Conservation (phyloP, 108 stramenopile genomes). For the Nannochloropsis gaditana region DNA sequence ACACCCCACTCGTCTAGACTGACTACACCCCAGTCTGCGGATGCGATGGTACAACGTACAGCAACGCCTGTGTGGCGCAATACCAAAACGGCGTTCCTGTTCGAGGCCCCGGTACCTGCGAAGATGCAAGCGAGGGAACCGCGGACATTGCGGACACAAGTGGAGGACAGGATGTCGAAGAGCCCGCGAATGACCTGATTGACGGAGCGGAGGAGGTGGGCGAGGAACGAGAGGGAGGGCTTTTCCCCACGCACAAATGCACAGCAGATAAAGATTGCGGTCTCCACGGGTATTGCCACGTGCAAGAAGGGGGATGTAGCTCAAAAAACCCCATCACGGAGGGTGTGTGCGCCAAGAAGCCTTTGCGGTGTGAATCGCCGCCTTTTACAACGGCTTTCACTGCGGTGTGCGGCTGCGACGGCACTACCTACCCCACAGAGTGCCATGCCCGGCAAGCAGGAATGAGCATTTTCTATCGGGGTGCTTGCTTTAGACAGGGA, state of each 20-base stretch:
- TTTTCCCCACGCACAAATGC: neutral
- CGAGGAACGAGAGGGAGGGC: neutral
- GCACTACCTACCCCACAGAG: neutral
- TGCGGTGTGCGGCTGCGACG: neutral
- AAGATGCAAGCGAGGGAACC: neutral
- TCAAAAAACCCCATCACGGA: neutral
- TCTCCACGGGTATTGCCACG: neutral
- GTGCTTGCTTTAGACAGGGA: neutral
- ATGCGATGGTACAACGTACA: neutral
- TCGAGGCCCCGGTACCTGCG: neutral
- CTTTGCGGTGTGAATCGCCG: neutral
- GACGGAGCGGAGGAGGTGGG: neutral
- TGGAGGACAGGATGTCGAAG: neutral
- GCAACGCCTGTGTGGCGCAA: neutral
- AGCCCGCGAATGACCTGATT: neutral
- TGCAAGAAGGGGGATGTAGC: constrained; percentile 1
- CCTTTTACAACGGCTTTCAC: neutral
- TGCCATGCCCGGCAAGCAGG: neutral
- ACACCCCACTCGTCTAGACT: neutral
- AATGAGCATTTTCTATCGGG: constrained; percentile 5
- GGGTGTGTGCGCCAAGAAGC: constrained; percentile 19
- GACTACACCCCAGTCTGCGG: neutral
- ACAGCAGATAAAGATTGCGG: neutral
- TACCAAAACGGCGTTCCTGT: neutral
- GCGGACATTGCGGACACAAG: neutral